Evolutionary conservation across 441 rosid species (phyloP), one percentile per base, ranked within the genome.

Genomic region (Adansonia madagascariensis): DNA sequence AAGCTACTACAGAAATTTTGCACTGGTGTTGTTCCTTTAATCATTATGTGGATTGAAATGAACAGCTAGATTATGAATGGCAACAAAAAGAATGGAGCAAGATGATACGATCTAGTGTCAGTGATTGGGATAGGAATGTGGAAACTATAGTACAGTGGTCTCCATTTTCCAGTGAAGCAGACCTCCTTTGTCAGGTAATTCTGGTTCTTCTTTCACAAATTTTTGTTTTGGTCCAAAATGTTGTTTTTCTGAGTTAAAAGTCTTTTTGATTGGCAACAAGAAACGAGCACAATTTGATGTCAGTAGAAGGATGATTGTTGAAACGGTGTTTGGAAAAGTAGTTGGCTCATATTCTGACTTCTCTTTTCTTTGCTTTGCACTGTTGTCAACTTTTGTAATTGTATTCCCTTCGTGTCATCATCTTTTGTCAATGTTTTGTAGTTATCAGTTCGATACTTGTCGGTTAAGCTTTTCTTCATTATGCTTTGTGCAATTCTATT

Each of bases 81-180:
- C 79, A 75, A 41, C 91, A 83, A 60, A 64, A 59, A 8, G 91
- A 88, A 63, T 96, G 97, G 97, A 82, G 82, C 80, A 86, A 78
- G 82, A 85, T 94, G 67, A 2, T 76, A 18, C 86, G 97, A 57
- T 84, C 86, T 73, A 85, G 91, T 63, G 63, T 60, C 55, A 71
- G 62, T 82, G 97, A 92, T 75, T 96, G 97, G 98, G 75, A 80
- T 47, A 90, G 69, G 84, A 96, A 90, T 80, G 79, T 86, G 52
- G 94, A 94, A 77, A 91, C 98, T 1, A 78, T 94, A 46, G 80
- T 84, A 70, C 89, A 86, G 15, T 95, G 99, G 99, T 92, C 97
- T 64, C 98, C 98, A 4, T 94, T 86, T 77, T 81, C 91, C 18
- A 82, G 84, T 78, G 94, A 94, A 86, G 84, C 77, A 2, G 99